Conservation (phyloP, 768 basidiomycete genomes). For the Xerocomellus dryophilus region DNA sequence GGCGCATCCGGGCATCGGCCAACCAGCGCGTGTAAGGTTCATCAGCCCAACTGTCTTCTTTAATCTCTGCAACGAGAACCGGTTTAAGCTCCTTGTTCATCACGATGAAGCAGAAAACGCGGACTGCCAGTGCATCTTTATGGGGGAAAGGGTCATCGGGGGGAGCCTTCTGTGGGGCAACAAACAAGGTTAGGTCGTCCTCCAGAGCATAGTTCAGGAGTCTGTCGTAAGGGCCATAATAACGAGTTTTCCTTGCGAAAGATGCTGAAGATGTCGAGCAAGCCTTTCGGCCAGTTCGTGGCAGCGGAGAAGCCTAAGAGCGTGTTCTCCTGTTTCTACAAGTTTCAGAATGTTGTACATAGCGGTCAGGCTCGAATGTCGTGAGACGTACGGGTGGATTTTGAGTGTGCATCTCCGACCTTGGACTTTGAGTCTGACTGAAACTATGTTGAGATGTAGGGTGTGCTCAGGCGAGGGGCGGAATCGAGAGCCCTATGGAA, state of each 20-base stretch:
- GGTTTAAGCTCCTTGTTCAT: constrained; percentile 31
- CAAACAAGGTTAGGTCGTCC: too few species aligned
- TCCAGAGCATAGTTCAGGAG: constrained; percentile 37
- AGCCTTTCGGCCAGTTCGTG: constrained; percentile 29
- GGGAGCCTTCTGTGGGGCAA: constrained; percentile 28
- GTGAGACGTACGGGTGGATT: too few species aligned
- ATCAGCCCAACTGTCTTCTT: constrained; percentile 30
- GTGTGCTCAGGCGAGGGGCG: too few species aligned
- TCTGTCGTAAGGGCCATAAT: constrained; percentile 40
- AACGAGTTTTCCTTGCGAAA: constrained; percentile 27
- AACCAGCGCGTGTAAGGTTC: constrained; percentile 27
- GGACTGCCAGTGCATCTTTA: too few species aligned
- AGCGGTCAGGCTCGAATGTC: too few species aligned
- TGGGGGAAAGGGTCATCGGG: background rate
- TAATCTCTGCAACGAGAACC: constrained; percentile 34
- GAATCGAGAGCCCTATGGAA: too few species aligned
- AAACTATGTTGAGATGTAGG: too few species aligned
- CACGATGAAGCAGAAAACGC: constrained; percentile 27
- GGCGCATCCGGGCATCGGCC: constrained; percentile 32
- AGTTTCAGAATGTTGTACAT: too few species aligned
- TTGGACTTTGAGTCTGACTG: too few species aligned
- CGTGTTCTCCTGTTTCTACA: too few species aligned
- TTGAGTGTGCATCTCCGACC: too few species aligned
- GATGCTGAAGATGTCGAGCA: constrained; percentile 32
- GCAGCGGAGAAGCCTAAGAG: constrained; percentile 26